phyloP scores from a whole-genome alignment of 2,329 filamentous ascomycete species.

The Dactylellina cionopaga region DNA sequence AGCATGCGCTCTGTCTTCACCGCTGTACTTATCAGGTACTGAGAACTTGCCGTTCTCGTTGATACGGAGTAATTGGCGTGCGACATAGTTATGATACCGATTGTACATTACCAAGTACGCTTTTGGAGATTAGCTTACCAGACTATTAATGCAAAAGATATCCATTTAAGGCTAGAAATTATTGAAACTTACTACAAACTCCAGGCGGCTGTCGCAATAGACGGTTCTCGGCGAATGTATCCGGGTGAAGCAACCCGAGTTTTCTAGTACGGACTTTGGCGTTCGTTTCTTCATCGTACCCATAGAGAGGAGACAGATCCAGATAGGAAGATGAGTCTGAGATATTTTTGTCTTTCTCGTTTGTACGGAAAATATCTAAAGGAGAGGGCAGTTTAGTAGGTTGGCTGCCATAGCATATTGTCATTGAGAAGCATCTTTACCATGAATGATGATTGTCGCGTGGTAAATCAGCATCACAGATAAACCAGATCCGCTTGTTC shows the following conservation, averaged over 20 bases:
- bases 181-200: slow-evolving; percentile 67
- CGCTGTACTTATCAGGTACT: slow-evolving; percentile 59
- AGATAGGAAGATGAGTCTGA: slow-evolving; percentile 78
- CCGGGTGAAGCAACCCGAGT: slow-evolving; percentile 75
- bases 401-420: neutral
- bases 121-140: neutral
- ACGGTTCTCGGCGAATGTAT: slow-evolving; percentile 74
- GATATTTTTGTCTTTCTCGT: slow-evolving; percentile 70
- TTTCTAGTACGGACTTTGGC: slow-evolving; percentile 71
- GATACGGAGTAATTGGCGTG: slow-evolving; percentile 71
- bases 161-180: slow-evolving; percentile 9
- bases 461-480: slow-evolving; percentile 80
- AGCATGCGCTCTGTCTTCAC: slow-evolving; percentile 60
- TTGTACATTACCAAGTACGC: slow-evolving; percentile 71
- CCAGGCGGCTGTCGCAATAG: slow-evolving; percentile 74
- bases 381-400: slow-evolving; percentile 39
- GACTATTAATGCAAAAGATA: neutral
- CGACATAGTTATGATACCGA: slow-evolving; percentile 76
- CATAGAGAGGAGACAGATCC: slow-evolving; percentile 78
- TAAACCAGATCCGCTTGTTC: slow-evolving; percentile 75
- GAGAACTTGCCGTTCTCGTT: slow-evolving; percentile 74
- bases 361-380: slow-evolving; percentile 73
- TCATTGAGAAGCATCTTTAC: slow-evolving; percentile 55
- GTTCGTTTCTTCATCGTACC: slow-evolving; percentile 72
- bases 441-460: slow-evolving; percentile 74